Percentiles rank a stretch among this genome's conserved stretches.
These are phyloP conservation scores for Diaporthe sp. DNA, from an alignment of 2,329 filamentous ascomycete species.

Conservation along the genomic window DNA sequence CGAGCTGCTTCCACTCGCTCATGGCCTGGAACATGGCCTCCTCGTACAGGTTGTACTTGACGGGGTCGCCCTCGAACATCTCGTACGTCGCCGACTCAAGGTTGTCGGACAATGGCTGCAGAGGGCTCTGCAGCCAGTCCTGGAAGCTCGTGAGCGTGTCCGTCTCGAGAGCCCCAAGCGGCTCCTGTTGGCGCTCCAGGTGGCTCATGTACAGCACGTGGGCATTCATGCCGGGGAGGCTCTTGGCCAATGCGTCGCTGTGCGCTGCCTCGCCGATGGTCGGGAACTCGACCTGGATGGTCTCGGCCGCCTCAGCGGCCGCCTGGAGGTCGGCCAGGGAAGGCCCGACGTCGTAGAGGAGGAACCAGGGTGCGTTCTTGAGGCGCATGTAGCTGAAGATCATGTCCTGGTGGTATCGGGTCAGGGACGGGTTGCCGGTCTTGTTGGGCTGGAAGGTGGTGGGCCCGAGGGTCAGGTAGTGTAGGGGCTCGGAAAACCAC, in stretches of 20 bases:
- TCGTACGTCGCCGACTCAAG: constrained; percentile 98
- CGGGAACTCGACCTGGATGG: constrained; percentile 71
- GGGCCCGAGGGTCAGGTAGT: constrained; percentile 70
- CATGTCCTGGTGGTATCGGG: constrained; percentile 71
- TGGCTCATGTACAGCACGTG: constrained; percentile 87
- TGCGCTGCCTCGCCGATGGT: constrained; percentile 76
- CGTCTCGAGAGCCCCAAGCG: constrained; percentile 66
- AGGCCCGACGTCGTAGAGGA: constrained; percentile 74
- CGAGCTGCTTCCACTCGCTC: constrained; percentile 80
- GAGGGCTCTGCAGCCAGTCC: constrained; percentile 94
- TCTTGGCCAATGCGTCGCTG: constrained; percentile 55
- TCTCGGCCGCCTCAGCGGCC: constrained; percentile 50
- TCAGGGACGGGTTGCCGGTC: constrained; percentile 72
- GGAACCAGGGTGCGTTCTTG: constrained; percentile 73
- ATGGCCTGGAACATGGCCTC: constrained; percentile 85
- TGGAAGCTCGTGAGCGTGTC: constrained; percentile 75
- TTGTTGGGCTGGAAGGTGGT: constrained; percentile 72
- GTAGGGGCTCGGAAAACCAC: constrained; percentile 79
- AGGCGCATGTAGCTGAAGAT: constrained; percentile 75
- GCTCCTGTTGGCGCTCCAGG: constrained; percentile 85
- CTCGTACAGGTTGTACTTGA: constrained; percentile 98
- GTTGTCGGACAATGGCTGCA: constrained; percentile 96
- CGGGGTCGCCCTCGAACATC: constrained; percentile 97
- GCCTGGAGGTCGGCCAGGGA: constrained; percentile 53
- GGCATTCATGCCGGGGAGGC: constrained; percentile 57